Conservation (phyloP, 768 basidiomycete species). For the Pisolithus marmoratus region DNA sequence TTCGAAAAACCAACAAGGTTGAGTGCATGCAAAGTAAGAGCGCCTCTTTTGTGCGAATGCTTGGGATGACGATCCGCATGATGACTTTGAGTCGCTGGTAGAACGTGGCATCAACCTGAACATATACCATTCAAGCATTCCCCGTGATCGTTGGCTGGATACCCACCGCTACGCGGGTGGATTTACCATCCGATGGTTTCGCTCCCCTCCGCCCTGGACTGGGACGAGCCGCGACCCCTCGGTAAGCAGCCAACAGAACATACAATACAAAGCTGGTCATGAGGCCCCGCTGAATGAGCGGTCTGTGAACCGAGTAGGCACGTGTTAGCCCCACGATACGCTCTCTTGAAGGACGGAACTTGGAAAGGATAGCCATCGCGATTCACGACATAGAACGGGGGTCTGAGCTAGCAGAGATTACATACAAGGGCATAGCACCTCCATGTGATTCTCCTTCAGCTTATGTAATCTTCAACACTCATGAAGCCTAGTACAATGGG, state of each 20-base stretch:
- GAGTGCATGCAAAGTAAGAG: slow-evolving; percentile 85
- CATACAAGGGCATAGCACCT: background rate
- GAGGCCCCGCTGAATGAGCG: slow-evolving; percentile 64
- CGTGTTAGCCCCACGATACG: slow-evolving; percentile 40
- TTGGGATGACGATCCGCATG: slow-evolving; percentile 84
- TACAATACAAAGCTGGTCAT: slow-evolving; percentile 68
- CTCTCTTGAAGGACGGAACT: slow-evolving; percentile 27
- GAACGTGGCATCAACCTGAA: slow-evolving; percentile 86
- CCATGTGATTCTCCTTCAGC: background rate
- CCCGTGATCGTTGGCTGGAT: background rate
- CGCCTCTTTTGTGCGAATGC: slow-evolving; percentile 81
- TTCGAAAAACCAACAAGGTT: slow-evolving; percentile 80
- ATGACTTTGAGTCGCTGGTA: slow-evolving; percentile 74
- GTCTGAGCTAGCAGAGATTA: background rate
- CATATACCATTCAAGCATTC: background rate
- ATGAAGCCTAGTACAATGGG: too few relatives aligned
- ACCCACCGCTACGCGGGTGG: slow-evolving; percentile 64
- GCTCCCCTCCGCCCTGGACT: slow-evolving; percentile 12
- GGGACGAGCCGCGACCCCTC: slow-evolving; percentile 46
- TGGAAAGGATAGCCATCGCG: slow-evolving; percentile 26
- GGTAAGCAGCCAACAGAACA: slow-evolving; percentile 59
- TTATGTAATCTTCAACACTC: background rate
- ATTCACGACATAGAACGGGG: background rate
- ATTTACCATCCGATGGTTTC: slow-evolving; percentile 33
- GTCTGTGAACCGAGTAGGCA: slow-evolving; percentile 60